Evolutionary conservation across 2,329 filamentous ascomycete species (phyloP).

Genomic region (Gaeumannomyces sp.): DNA sequence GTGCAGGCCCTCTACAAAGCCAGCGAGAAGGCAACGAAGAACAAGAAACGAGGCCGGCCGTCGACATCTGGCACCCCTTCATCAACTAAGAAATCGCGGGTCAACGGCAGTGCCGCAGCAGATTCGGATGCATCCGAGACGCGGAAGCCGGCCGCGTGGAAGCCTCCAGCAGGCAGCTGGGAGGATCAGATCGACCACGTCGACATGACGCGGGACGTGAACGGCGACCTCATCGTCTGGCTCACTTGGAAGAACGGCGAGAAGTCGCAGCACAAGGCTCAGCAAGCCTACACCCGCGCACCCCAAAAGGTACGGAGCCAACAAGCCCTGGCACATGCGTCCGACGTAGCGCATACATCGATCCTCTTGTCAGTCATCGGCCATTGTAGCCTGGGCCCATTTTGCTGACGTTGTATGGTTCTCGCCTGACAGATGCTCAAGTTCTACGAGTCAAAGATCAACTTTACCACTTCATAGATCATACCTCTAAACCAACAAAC

Average conservation of each 20-base stretch:
- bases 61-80: constrained; percentile 27
- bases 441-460: constrained; percentile 54
- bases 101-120: constrained; percentile 42
- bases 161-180: constrained; percentile 68
- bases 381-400: too few relatives aligned
- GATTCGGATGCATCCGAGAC: constrained; percentile 42
- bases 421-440: constrained; percentile 44
- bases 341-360: too few relatives aligned
- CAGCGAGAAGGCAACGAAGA: constrained; percentile 41
- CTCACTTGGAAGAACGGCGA: constrained; percentile 67
- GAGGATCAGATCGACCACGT: constrained; percentile 66
- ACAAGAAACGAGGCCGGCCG: constrained; percentile 53
- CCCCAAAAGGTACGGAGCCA: constrained; percentile 60
- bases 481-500: neutral
- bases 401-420: neutral
- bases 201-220: constrained; percentile 65
- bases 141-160: constrained; percentile 43
- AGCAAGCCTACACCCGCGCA: constrained; percentile 65
- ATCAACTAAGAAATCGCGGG: constrained; percentile 39
- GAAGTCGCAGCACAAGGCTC: constrained; percentile 65
- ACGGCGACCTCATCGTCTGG: constrained; percentile 58
- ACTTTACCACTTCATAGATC: constrained; percentile 19
- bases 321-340: neutral
- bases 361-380: neutral
- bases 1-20: constrained; percentile 47